These are phyloP conservation scores for Pezicula carpinea DNA, from an alignment of 2,329 filamentous ascomycete species.

Conservation along the genomic window DNA sequence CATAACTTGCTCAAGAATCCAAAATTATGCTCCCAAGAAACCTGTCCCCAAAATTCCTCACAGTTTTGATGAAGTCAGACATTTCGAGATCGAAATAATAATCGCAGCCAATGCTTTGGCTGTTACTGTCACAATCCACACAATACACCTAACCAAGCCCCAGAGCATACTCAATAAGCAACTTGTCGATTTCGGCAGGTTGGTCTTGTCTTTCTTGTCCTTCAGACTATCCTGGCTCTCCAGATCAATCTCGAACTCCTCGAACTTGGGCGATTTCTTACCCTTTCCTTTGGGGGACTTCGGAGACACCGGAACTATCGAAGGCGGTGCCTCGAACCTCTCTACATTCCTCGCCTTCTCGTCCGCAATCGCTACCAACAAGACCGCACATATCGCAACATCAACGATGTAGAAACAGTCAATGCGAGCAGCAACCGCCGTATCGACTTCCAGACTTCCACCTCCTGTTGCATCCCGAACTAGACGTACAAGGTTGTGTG, in stretches of 20 bases:
- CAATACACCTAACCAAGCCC: slow-evolving; percentile 50
- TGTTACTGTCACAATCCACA: slow-evolving; percentile 52
- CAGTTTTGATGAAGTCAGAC: slow-evolving; percentile 40
- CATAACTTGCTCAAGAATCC: too few species aligned
- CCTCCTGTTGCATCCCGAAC: slow-evolving; percentile 55
- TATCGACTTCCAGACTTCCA: slow-evolving; percentile 57
- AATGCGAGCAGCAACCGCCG: slow-evolving; percentile 52
- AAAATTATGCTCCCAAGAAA: too few species aligned
- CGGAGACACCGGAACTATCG: slow-evolving; percentile 13
- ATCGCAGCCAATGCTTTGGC: slow-evolving; percentile 49
- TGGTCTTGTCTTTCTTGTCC: slow-evolving; percentile 22
- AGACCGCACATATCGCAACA: slow-evolving; percentile 54
- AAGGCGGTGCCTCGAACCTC: slow-evolving; percentile 55
- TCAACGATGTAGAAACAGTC: slow-evolving; percentile 59
- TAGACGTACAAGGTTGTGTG: slow-evolving; percentile 54
- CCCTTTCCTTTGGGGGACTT: slow-evolving; percentile 25
- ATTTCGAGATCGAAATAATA: slow-evolving; percentile 47
- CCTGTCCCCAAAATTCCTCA: slow-evolving; percentile 11
- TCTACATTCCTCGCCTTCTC: slow-evolving; percentile 47
- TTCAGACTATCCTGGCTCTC: slow-evolving; percentile 49
- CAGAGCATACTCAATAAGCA: slow-evolving; percentile 47
- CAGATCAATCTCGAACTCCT: slow-evolving; percentile 57
- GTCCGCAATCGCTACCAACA: slow-evolving; percentile 55
- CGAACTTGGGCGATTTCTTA: slow-evolving; percentile 37
- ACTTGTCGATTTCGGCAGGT: slow-evolving; percentile 47